These are phyloP conservation scores for Lactifluus volemus DNA, from an alignment of 768 basidiomycete species.

Conservation along the genomic window DNA sequence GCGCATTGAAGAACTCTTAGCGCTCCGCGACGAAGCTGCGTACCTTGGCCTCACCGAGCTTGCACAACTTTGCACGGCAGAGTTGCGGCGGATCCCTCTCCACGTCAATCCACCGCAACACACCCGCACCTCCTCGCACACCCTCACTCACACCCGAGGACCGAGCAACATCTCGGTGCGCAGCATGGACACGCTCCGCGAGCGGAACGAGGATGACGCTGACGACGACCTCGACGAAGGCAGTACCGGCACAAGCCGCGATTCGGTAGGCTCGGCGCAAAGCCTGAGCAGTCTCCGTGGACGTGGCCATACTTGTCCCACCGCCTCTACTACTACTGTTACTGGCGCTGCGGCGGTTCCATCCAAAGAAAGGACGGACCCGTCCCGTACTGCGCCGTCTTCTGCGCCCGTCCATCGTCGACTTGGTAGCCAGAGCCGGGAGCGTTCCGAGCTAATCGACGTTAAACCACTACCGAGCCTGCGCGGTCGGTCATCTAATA, in stretches of 20 bases:
- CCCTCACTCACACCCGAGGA: constrained; percentile 33
- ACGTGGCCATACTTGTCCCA: background rate
- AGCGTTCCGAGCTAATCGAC: constrained; percentile 10
- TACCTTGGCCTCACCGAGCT: constrained; percentile 65
- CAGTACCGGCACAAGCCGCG: constrained; percentile 14
- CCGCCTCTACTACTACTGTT: background rate
- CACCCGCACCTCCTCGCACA: constrained; percentile 15
- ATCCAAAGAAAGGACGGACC: background rate
- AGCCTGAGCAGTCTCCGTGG: constrained; percentile 4
- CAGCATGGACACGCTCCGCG: constrained; percentile 53
- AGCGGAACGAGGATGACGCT: constrained; percentile 35
- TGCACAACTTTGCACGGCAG: constrained; percentile 54
- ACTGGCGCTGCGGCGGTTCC: background rate
- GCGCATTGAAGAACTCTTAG: constrained; percentile 50
- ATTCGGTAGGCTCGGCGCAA: constrained; percentile 13
- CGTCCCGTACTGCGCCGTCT: background rate
- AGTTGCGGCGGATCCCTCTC: constrained; percentile 44
- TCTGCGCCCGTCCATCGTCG: constrained; percentile 7
- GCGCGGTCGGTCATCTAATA: constrained; percentile 5
- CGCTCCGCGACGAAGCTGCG: constrained; percentile 70
- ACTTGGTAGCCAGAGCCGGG: constrained; percentile 10
- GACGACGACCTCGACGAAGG: background rate
- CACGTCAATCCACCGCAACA: constrained; percentile 13
- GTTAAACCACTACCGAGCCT: background rate
- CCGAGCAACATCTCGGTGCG: constrained; percentile 48